Percentiles rank a stretch among this genome's conserved stretches.
These are phyloP conservation scores for Suillus sp. DNA, from an alignment of 768 basidiomycete genomes.

Conservation along the genomic window DNA sequence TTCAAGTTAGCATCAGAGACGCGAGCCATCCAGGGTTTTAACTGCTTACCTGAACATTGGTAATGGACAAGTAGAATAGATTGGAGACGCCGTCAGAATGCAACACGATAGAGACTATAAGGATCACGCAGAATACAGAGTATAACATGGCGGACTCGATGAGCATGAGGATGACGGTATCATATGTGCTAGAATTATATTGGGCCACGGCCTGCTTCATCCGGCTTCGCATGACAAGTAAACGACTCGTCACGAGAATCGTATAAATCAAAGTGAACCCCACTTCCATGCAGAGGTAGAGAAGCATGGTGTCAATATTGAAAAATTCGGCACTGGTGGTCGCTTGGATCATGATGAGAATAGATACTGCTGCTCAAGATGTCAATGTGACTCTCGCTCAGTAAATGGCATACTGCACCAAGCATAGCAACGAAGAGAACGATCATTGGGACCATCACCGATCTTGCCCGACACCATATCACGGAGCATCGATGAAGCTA, in stretches of 20 bases:
- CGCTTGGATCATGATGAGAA: conserved; percentile 22
- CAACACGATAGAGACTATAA: conserved; percentile 32
- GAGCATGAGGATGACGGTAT: conserved; percentile 32
- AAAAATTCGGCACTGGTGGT: conserved; percentile 20
- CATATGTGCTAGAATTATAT: conserved; percentile 22
- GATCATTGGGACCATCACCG: conserved; percentile 21
- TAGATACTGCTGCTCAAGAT: conserved; percentile 19
- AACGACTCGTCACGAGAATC: conserved; percentile 32
- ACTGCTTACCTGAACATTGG: conserved; percentile 32
- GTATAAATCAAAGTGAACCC: conserved; percentile 36
- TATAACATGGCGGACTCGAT: conserved; percentile 40
- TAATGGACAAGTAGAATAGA: conserved; percentile 34
- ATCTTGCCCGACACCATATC: conserved; percentile 21
- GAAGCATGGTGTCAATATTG: conserved; percentile 25
- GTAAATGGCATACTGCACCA: conserved; percentile 12
- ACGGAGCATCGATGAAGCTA: conserved; percentile 18
- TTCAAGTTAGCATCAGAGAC: background rate
- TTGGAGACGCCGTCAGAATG: conserved; percentile 28
- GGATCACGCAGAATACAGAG: conserved; percentile 29
- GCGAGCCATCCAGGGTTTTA: background rate
- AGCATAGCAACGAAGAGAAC: conserved; percentile 17
- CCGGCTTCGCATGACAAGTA: conserved; percentile 25
- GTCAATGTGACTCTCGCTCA: background rate
- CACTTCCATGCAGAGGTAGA: conserved; percentile 34
- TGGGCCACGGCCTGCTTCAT: conserved; percentile 7